A percentile compares a stretch with the other conserved stretches of the same genome.
Evolutionary conservation across 176 grass and related monocot species (phyloP).

Genomic region (Dactylis glomerata): DNA sequence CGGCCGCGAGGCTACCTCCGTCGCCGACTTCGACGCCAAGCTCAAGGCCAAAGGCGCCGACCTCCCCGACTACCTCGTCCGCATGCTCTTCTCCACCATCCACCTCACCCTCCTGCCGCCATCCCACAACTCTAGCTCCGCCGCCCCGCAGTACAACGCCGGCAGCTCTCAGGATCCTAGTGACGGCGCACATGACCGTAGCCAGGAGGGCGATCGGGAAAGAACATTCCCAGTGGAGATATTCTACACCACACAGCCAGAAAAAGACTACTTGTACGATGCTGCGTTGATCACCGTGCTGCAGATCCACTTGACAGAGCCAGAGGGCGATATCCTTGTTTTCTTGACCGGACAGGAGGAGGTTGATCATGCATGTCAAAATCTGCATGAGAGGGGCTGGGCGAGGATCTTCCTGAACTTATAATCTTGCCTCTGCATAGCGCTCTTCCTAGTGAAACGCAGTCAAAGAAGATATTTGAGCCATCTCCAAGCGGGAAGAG

Average conservation of each 20-base stretch:
- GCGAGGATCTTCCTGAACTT: conserved; percentile 81
- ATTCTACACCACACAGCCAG: conserved; percentile 84
- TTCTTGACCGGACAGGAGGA: conserved; percentile 95
- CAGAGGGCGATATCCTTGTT: conserved; percentile 82
- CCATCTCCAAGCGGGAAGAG: conserved; percentile 83
- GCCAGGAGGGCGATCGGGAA: conserved; percentile 33
- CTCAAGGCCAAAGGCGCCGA: conserved; percentile 60
- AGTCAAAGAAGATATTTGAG: conserved; percentile 91
- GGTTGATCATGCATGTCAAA: conserved; percentile 92
- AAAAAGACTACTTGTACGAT: conserved; percentile 92
- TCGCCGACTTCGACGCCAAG: conserved; percentile 46
- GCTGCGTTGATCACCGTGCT: conserved; percentile 81
- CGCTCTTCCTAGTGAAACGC: conserved; percentile 97
- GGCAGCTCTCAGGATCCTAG: conserved; percentile 38
- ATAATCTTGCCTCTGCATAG: conserved; percentile 91
- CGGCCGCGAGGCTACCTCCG: conserved; percentile 42
- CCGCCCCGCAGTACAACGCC: background rate
- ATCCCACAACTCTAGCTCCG: conserved; percentile 18
- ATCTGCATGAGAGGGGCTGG: conserved; percentile 80
- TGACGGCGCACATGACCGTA: conserved; percentile 39
- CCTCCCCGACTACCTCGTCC: conserved; percentile 66
- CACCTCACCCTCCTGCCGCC: conserved; percentile 60
- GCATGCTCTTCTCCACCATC: conserved; percentile 66
- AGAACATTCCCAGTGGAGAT: conserved; percentile 94
- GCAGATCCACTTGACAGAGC: conserved; percentile 91